Conservation (phyloP, 768 basidiomycete genomes). For the Boletales sp. region DNA sequence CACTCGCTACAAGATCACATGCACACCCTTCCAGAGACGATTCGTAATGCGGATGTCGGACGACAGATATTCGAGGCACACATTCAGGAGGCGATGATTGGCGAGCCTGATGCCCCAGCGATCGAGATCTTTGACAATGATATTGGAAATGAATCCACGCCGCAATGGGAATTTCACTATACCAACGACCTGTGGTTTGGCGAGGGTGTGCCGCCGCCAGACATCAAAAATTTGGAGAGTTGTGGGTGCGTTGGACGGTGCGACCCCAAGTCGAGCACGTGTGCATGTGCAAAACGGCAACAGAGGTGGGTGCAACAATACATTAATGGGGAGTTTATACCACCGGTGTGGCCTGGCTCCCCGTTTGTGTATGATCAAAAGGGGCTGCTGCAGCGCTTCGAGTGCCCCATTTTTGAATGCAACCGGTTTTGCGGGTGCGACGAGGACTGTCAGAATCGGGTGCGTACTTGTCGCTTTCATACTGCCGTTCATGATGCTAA, state of each 20-base stretch:
- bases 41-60: constrained; percentile 40
- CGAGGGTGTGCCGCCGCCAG: constrained; percentile 63
- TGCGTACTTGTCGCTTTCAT: constrained; percentile 24
- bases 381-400: constrained; percentile 47
- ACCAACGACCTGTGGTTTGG: constrained; percentile 79
- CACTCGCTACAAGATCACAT: constrained; percentile 63
- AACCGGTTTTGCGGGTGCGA: constrained; percentile 79
- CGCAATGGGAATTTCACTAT: constrained; percentile 86
- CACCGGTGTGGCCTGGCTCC: constrained; percentile 33
- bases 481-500: not conserved
- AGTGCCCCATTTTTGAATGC: constrained; percentile 80
- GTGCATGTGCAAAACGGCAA: constrained; percentile 66
- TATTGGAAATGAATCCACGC: constrained; percentile 64
- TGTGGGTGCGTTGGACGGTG: constrained; percentile 78
- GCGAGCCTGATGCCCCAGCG: constrained; percentile 66
- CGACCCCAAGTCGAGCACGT: constrained; percentile 68
- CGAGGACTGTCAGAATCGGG: constrained; percentile 78
- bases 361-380: constrained; percentile 71
- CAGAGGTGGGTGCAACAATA: constrained; percentile 28
- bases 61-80: constrained; percentile 58
- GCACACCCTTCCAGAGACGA: constrained; percentile 45
- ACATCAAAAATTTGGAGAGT: constrained; percentile 51
- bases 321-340: constrained; percentile 16
- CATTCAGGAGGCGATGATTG: constrained; percentile 59
- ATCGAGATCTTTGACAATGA: constrained; percentile 63